A percentile compares a stretch with the other conserved stretches of the same genome.
Conservation (phyloP, 169 alveolate genomes). For the Plasmodium fragile region DNA sequence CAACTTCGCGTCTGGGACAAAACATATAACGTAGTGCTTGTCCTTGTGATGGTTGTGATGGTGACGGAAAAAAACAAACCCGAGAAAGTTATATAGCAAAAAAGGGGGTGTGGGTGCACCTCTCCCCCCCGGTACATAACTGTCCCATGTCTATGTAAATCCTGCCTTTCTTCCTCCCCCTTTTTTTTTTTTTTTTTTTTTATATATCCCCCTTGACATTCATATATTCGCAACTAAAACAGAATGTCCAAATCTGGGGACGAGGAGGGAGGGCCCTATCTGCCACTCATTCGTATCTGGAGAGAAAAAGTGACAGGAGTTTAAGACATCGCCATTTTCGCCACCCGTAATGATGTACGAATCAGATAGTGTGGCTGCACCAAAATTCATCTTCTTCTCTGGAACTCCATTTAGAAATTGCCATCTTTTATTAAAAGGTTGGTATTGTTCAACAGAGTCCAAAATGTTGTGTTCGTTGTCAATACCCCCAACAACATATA, state of each 20-base stretch:
- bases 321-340: conserved; percentile 83
- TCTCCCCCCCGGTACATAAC: not conserved
- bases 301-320: conserved; percentile 80
- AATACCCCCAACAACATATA: conserved; percentile 89
- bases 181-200: not conserved
- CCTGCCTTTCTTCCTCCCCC: not conserved
- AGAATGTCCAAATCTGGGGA: conserved; percentile 87
- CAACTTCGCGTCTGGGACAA: not conserved
- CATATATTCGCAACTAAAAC: conserved; percentile 80
- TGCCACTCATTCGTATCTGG: conserved; percentile 87
- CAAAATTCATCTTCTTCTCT: conserved; percentile 83
- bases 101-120: not conserved
- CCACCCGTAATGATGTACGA: conserved; percentile 84
- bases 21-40: not conserved
- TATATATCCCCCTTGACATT: conserved; percentile 7
- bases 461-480: conserved; percentile 85
- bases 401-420: conserved; percentile 84
- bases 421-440: conserved; percentile 82
- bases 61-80: not conserved
- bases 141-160: not conserved
- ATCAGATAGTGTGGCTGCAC: conserved; percentile 80
- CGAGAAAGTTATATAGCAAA: not conserved
- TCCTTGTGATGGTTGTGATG: not conserved
- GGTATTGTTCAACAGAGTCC: conserved; percentile 86
- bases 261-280: conserved; percentile 83